Percentiles rank a stretch among this genome's conserved stretches.
Conservation (phyloP, 2,329 filamentous ascomycete species). For the Ophiostoma populinum region DNA sequence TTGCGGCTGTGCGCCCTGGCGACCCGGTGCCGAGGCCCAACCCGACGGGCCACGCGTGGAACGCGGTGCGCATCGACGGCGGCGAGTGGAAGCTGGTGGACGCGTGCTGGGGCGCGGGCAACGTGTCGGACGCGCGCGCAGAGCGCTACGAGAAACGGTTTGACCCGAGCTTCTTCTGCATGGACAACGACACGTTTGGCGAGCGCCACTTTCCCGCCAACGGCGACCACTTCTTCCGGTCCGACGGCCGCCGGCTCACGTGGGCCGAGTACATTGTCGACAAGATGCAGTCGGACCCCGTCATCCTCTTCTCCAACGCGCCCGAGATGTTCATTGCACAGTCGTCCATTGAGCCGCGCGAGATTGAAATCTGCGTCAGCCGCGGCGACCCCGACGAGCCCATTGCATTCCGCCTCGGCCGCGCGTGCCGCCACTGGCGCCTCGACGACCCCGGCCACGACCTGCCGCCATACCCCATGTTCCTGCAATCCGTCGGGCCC, state of each 20-base stretch:
- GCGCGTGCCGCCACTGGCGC: conserved; percentile 70
- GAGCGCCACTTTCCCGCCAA: conserved; percentile 62
- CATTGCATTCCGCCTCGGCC: conserved; percentile 65
- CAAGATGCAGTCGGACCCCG: conserved; percentile 30
- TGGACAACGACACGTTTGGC: conserved; percentile 64
- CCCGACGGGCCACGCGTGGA: conserved; percentile 68
- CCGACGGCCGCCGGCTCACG: conserved; percentile 45
- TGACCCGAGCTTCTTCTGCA: conserved; percentile 40
- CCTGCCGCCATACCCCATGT: conserved; percentile 50
- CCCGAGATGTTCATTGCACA: conserved; percentile 34
- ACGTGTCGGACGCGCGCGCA: conserved; percentile 33
- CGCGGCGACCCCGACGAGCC: conserved; percentile 32
- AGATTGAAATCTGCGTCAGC: conserved; percentile 27
- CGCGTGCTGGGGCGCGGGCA: conserved; percentile 80
- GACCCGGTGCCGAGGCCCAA: conserved; percentile 46
- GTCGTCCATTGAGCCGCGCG: conserved; percentile 43
- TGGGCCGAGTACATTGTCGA: conserved; percentile 77
- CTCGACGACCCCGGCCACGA: conserved; percentile 49
- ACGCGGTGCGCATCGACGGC: conserved; percentile 72
- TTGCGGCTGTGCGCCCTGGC: conserved; percentile 43
- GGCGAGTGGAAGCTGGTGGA: conserved; percentile 87
- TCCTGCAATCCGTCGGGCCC: conserved; percentile 48
- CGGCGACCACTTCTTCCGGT: conserved; percentile 50
- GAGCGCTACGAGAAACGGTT: conserved; percentile 52
- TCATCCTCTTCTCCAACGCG: conserved; percentile 27